phyloP scores from a whole-genome alignment of 176 grass and related monocot genomes.

The Bolboschoenus planiculmis region DNA sequence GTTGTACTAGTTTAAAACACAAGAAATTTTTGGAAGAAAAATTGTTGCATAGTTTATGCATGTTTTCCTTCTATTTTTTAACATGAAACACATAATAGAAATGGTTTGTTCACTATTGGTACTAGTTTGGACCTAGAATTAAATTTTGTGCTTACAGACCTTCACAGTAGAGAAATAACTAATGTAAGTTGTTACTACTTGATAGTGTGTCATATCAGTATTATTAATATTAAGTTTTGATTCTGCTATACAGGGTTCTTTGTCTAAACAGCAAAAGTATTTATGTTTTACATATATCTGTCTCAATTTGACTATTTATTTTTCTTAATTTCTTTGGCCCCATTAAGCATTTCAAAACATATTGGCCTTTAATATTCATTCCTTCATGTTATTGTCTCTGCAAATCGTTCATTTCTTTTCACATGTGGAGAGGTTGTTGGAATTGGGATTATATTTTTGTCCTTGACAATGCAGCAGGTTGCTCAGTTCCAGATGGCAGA shows the following conservation, averaged over 20 bases:
- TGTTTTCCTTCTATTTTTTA: not conserved
- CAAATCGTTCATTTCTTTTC: not conserved
- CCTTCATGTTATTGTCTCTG: not conserved
- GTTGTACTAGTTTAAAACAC: not conserved
- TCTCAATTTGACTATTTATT: not conserved
- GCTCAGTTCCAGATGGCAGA: conserved; percentile 13
- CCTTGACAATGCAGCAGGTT: not conserved
- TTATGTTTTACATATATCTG: not conserved
- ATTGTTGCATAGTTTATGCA: not conserved
- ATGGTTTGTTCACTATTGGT: not conserved
- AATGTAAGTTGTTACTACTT: not conserved
- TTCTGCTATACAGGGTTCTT: not conserved
- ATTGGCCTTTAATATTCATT: not conserved
- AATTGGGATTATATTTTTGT: not conserved
- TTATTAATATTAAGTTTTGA: not conserved
- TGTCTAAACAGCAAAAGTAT: not conserved
- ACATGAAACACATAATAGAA: not conserved
- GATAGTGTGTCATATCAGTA: not conserved
- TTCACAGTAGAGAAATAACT: not conserved
- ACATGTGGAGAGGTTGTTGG: not conserved
- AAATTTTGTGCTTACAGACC: not conserved
- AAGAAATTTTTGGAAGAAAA: not conserved
- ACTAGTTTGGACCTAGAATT: not conserved
- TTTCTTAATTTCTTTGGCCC: not conserved
- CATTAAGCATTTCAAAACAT: not conserved